Evolutionary conservation across 139 green algal species (phyloP).

Genomic region (Chlorella sp.): DNA sequence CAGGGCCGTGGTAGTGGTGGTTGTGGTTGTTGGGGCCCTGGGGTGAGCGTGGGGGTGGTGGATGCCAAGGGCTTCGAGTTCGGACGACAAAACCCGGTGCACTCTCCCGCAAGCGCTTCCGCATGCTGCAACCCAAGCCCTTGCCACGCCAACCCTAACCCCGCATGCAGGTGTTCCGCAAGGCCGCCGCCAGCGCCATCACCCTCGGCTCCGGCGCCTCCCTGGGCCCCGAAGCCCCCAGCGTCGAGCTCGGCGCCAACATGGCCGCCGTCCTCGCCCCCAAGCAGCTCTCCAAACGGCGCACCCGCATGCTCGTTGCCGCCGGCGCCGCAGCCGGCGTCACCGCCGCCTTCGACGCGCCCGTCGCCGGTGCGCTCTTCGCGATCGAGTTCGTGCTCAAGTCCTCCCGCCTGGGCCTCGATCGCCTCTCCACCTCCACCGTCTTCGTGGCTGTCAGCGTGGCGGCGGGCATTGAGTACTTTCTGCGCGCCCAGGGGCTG

Average conservation of each 20-base stretch:
- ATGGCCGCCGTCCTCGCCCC: conserved; percentile 53
- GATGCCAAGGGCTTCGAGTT: too few relatives aligned
- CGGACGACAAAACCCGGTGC: too few relatives aligned
- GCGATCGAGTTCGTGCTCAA: conserved; percentile 84
- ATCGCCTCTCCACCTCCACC: conserved; percentile 44
- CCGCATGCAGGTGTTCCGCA: conserved; percentile 50
- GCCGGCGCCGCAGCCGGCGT: conserved; percentile 84
- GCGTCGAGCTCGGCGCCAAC: conserved; percentile 87
- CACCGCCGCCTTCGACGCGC: conserved; percentile 91
- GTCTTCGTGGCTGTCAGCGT: conserved; percentile 39
- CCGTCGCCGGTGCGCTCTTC: conserved; percentile 89
- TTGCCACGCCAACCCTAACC: too few relatives aligned
- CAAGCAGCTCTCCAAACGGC: conserved; percentile 50
- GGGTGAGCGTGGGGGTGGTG: too few relatives aligned
- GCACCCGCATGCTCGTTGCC: conserved; percentile 71
- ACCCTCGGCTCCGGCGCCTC: conserved; percentile 76
- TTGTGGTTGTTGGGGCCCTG: too few relatives aligned
- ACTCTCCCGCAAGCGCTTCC: too few relatives aligned
- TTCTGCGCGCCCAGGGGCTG: conserved; percentile 36
- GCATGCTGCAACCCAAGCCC: too few relatives aligned
- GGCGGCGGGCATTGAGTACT: conserved; percentile 33
- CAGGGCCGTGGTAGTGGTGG: too few relatives aligned
- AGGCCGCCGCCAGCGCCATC: conserved; percentile 56
- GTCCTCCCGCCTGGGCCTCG: conserved; percentile 36
- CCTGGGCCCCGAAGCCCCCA: conserved; percentile 88